Conservation (phyloP, 2,329 filamentous ascomycete species). For the Amesomyces nigricolor region DNA sequence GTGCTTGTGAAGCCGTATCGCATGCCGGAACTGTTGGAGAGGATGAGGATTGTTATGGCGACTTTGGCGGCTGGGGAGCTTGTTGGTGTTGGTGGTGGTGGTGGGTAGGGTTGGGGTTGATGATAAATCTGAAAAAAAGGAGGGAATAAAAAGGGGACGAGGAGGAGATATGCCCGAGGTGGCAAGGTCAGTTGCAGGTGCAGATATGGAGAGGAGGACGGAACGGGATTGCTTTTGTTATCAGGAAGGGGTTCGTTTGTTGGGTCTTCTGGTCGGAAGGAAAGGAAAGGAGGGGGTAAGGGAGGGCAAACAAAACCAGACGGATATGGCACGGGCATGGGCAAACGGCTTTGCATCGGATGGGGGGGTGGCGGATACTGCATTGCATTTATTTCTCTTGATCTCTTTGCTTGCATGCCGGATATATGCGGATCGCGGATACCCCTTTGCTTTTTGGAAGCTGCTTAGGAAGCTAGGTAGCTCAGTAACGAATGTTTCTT, state of each 20-base stretch:
- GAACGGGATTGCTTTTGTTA: neutral
- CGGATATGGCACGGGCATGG: neutral
- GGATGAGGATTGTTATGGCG: conserved; percentile 48
- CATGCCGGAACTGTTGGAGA: conserved; percentile 55
- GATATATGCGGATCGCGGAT: conserved; percentile 7
- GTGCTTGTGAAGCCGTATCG: conserved; percentile 69
- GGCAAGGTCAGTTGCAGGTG: too few species aligned
- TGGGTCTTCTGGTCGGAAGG: too few species aligned
- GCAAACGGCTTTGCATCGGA: neutral
- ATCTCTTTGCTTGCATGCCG: neutral
- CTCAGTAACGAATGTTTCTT: too few species aligned
- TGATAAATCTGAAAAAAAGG: too few species aligned
- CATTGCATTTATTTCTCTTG: neutral
- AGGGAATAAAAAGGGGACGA: too few species aligned
- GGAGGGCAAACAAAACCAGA: neutral
- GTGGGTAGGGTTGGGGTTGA: neutral
- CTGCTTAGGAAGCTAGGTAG: neutral
- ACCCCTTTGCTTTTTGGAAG: conserved; percentile 8
- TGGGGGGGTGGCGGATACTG: neutral
- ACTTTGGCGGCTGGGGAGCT: conserved; percentile 13
- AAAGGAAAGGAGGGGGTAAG: neutral
- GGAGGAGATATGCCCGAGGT: too few species aligned
- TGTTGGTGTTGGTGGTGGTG: neutral
- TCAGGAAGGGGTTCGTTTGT: too few species aligned
- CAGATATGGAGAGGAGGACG: too few species aligned